phyloP scores from a whole-genome alignment of 768 basidiomycete genomes.

The Agaricus blazei region DNA sequence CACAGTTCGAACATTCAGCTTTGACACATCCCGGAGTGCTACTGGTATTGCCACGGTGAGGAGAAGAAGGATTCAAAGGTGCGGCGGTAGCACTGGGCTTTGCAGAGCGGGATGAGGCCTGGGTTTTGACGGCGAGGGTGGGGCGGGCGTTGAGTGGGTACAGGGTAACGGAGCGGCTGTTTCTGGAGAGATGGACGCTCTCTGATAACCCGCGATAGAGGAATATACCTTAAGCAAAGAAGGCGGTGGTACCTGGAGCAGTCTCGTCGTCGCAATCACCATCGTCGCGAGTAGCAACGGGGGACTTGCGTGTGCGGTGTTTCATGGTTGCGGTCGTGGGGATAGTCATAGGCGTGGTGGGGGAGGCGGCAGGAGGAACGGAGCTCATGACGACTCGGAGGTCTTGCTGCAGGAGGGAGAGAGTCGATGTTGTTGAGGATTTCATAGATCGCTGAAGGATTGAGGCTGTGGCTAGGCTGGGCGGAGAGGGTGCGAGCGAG shows the following conservation, averaged over 20 bases:
- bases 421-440: conserved; percentile 42
- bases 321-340: conserved; percentile 7
- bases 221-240: conserved; percentile 26
- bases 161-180: conserved; percentile 51
- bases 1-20: conserved; percentile 85
- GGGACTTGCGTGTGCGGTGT: conserved; percentile 16
- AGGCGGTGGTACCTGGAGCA: conserved; percentile 22
- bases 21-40: conserved; percentile 56
- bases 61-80: conserved; percentile 43
- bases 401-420: conserved; percentile 8
- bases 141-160: conserved; percentile 39
- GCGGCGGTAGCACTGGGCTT: conserved; percentile 65
- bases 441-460: conserved; percentile 65
- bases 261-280: conserved; percentile 32
- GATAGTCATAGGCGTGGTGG: conserved; percentile 11
- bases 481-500: conserved; percentile 63
- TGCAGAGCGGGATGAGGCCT: conserved; percentile 45
- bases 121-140: conserved; percentile 55
- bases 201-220: conserved; percentile 36
- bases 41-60: conserved; percentile 36
- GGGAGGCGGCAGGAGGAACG: conserved; percentile 12
- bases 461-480: conserved; percentile 68
- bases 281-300: conserved; percentile 25
- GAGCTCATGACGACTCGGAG: conserved; percentile 3
- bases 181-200: conserved; percentile 33